Conservation (phyloP, 2,329 filamentous ascomycete species). For the Trichophyton benhamiae region DNA sequence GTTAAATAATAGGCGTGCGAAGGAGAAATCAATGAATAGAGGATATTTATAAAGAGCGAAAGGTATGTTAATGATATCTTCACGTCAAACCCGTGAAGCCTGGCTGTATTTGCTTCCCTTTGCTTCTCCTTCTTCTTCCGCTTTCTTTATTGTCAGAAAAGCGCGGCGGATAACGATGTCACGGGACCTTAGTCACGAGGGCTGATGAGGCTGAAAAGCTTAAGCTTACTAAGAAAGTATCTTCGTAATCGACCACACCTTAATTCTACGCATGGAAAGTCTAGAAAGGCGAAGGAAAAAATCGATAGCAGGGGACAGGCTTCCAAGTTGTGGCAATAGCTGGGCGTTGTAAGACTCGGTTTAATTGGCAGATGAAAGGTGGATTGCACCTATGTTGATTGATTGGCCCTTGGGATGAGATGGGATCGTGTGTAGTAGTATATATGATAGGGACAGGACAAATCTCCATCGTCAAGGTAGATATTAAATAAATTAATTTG, state of each 20-base stretch:
- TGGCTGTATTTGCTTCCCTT: neutral
- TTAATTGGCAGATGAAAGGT: neutral
- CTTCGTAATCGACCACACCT: neutral
- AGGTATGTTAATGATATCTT: neutral
- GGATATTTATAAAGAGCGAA: neutral
- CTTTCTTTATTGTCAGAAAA: neutral
- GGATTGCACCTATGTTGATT: neutral
- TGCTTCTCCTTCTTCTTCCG: too few species aligned
- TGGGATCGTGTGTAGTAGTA: neutral
- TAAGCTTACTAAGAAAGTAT: neutral
- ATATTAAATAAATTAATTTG: neutral
- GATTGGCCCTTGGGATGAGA: neutral
- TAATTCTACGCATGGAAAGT: neutral
- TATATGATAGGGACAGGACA: neutral
- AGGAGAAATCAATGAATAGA: neutral
- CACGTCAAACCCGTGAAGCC: neutral
- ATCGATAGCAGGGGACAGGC: too few species aligned
- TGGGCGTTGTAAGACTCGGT: neutral
- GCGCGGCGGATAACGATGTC: neutral
- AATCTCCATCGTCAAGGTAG: neutral
- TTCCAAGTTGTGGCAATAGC: too few species aligned
- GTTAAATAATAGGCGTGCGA: neutral
- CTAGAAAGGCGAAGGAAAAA: neutral
- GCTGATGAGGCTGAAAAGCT: slow-evolving; percentile 1
- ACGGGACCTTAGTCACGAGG: neutral